Evolutionary conservation across 371 early-diverging fungal species (phyloP).

Genomic region (Zopfochytrium polystomum): DNA sequence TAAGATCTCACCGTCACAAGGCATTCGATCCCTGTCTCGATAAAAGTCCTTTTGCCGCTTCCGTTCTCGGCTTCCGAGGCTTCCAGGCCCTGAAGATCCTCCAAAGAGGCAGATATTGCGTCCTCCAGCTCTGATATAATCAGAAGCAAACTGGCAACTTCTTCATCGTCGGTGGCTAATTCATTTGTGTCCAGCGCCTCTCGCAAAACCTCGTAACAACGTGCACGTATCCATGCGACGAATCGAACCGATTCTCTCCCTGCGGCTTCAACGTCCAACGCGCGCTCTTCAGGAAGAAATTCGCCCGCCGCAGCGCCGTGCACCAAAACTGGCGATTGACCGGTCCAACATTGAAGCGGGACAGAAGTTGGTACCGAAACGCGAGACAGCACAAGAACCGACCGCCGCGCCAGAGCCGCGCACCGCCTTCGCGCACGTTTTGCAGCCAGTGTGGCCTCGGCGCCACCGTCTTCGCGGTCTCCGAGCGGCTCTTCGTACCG

Average conservation of each 20-base stretch:
- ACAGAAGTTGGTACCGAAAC: no score
- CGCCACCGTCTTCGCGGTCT: no score
- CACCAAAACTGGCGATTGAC: no score
- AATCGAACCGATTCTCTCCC: conserved; percentile 23
- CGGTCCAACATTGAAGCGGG: no score
- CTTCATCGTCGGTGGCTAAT: conserved; percentile 25
- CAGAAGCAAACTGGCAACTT: conserved; percentile 27
- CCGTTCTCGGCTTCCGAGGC: neutral
- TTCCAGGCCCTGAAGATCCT: conserved; percentile 1
- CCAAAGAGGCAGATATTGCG: no score
- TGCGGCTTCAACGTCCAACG: conserved; percentile 30
- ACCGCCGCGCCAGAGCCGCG: no score
- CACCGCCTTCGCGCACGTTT: no score
- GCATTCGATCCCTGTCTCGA: no score
- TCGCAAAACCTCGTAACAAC: conserved; percentile 20
- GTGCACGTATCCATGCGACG: conserved; percentile 14
- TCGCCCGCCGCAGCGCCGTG: neutral
- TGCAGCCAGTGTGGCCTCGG: no score
- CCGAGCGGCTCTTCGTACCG: no score
- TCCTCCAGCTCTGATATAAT: conserved; percentile 23
- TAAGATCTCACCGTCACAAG: no score
- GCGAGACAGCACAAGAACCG: no score
- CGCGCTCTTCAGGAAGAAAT: conserved; percentile 4
- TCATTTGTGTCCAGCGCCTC: conserved; percentile 38
- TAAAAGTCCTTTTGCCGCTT: neutral